Base-by-base conservation (phyloP, 306 rosid genomes). In the Inga laurina region DNA sequence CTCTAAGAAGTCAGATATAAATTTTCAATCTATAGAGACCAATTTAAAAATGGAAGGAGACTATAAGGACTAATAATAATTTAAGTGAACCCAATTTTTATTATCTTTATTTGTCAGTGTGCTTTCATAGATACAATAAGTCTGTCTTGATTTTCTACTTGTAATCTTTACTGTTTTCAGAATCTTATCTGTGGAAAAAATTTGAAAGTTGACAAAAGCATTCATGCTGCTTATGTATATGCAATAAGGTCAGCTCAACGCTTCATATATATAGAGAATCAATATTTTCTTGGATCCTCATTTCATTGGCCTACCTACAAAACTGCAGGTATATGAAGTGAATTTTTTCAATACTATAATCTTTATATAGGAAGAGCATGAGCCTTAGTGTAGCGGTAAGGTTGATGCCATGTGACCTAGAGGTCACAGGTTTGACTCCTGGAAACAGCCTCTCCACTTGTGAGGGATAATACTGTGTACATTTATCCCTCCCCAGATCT, bases 261-360 rank as follows among this genome's bases (percentile, higher is more conserved):
- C 81, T 91, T 88, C 61, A 62, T 92, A 86, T 92, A 92, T 82
- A 89, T 92, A 22, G 90, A 88, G 86, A 88, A 85, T 76, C 97
- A 92, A 72, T 92, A 91, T 78, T 91, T 92, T 72, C 82, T 92
- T 82, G 97, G 97, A 80, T 92, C 97, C 37, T 92, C 97, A 11
- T 92, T 82, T 77, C 88, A 82, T 48, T 92, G 97, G 97, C 93
- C 94, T 12, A 69, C 93, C 8, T 91, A 91, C 86, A 91, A 89
- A 88, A 84, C 86, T 82, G 97, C 97, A 85, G 94, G 97, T 91
- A 79, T n/a, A 52, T 74, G 59, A 74, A 79, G 45, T 65, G 7
- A 15, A 34, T 27, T 39, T 66, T 66, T 39, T 34, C 21, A 12
- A 81, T 48, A 15, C 34, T 57, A 18, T 35, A 51, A 43, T 57